Base-by-base conservation (phyloP, 2,329 filamentous ascomycete genomes). In the Claviceps lovelessii region DNA sequence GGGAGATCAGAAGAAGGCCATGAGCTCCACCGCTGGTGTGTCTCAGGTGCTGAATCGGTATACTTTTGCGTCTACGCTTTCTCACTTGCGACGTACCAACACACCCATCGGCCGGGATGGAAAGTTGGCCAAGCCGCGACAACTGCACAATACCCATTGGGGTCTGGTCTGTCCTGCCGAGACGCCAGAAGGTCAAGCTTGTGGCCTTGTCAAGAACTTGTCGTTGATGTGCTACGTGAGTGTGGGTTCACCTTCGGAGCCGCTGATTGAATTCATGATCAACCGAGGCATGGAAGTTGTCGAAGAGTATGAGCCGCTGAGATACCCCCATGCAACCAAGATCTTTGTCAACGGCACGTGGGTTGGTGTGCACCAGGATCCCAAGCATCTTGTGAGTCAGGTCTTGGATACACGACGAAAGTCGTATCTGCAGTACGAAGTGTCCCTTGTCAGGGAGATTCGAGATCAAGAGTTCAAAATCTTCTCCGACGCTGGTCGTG, bases 1-100 rank as follows among this genome's bases (percentile, higher is more conserved):
- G 94, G 94, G 93, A 65, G 93, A 98, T 61, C 93, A 98, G 75
- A 98, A 97, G 79, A 98, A 97, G 76, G 90, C 93, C 23, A 87
- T 88, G 63, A 91, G 86, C 62, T 88, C 90, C 1, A 97, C 94
- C 60, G 93, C 93, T 49, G 94, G 93, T 77, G 93, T 98, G 49
- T 97, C 91, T 50, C 93, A 98, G 72, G 94, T 98, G 72, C 73
- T 98, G 65, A 98, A 96, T 74, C 83, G 93, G 68, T 98, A 97
- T 69, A 97, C 94, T 0, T 98, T 96, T 66, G 84, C 93, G 17
- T 98, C 94, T 45, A 97, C 91, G 0, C 73, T 98, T 47, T 98
- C 93, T 19, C 94, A 98, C 84, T 79, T 98, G 72, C 85, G 94
- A 63, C 85, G 93, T 65, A 98, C 94, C 53, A 98, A 98, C 69